Base-by-base conservation (phyloP, 495 filamentous ascomycete species). In the Penicillium manginii region DNA sequence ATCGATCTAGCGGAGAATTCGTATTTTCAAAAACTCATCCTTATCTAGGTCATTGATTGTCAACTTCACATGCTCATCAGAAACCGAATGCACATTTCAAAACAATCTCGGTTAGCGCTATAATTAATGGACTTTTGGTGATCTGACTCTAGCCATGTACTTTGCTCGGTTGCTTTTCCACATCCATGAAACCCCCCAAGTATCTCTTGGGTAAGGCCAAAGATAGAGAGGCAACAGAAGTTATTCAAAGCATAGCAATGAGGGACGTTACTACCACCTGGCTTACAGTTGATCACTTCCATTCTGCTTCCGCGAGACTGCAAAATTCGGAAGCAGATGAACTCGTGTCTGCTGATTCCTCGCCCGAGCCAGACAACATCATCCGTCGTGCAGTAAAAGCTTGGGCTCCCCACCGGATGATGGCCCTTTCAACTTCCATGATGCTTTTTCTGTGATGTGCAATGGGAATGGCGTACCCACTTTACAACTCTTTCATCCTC, bases 161-260 rank as follows among this genome's bases (percentile, higher is more conserved):
- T 69, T 12, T 64, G 66, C 39, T 33, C 66, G 69, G 1, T 72
- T 68, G 21, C 18, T 92, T 12, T 55, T 54, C 43, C 31, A 18
- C 12, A 32, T 17, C 11, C 15, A 31, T 32, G 67, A 72, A 35
- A 65, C 65, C 0, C 70, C 67, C 2, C n/a, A 72, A 70, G 19
- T 66, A 59, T 31, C 61, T 69, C 0, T 50, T 69, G 3, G 60
- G 61, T 1, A 55, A 49, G 11, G 58, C 63, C 14, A 65, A 63
- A 11, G 62, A 72, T 29, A 61, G 54, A 2, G 65, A 72, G 43
- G 64, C 65, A 6, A 62, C 61, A 26, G 55, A 67, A 22, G 35
- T 66, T 1, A 61, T 73, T 19, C 63, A 63, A 10, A 58, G 64
- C 19, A 70, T 68, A 43, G 65, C 70, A 0, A 32, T 52, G 11